A percentile compares a stretch with the other conserved stretches of the same genome.
Evolutionary conservation across 768 basidiomycete genomes (phyloP).

Genomic region (Tricholoma bakamatsutake): DNA sequence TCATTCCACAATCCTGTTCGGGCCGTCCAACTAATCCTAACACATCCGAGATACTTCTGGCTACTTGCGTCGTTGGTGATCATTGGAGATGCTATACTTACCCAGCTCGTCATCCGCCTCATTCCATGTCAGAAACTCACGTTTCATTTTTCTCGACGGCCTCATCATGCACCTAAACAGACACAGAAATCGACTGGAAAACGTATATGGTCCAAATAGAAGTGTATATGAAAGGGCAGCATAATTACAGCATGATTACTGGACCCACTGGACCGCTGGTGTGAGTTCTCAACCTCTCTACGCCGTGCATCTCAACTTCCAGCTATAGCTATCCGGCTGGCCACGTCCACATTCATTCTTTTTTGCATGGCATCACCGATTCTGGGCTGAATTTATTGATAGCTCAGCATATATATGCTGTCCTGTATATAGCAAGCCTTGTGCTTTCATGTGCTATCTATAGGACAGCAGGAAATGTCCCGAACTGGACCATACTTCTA

Average conservation of each 20-base stretch:
- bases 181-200: conserved; percentile 97
- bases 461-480: conserved; percentile 46
- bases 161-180: conserved; percentile 35
- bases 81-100: conserved; percentile 71
- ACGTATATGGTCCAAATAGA: conserved; percentile 92
- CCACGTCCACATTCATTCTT: conserved; percentile 77
- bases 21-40: conserved; percentile 33
- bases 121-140: conserved; percentile 64
- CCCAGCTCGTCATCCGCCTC: conserved; percentile 72
- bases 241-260: conserved; percentile 72
- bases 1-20: conserved; percentile 11
- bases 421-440: conserved; percentile 66
- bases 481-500: conserved; percentile 68
- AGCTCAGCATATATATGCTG: conserved; percentile 77
- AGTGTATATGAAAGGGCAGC: conserved; percentile 73
- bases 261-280: conserved; percentile 94
- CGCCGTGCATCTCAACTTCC: background rate
- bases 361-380: conserved; percentile 60
- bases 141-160: conserved; percentile 2
- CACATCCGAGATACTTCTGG: conserved; percentile 61
- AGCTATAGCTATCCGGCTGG: conserved; percentile 84
- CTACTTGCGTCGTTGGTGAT: conserved; percentile 56
- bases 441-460: conserved; percentile 67
- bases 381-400: conserved; percentile 51
- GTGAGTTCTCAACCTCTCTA: conserved; percentile 37